Conservation (phyloP, 371 early-diverging fungal genomes). For the Parasitella parasitica region DNA sequence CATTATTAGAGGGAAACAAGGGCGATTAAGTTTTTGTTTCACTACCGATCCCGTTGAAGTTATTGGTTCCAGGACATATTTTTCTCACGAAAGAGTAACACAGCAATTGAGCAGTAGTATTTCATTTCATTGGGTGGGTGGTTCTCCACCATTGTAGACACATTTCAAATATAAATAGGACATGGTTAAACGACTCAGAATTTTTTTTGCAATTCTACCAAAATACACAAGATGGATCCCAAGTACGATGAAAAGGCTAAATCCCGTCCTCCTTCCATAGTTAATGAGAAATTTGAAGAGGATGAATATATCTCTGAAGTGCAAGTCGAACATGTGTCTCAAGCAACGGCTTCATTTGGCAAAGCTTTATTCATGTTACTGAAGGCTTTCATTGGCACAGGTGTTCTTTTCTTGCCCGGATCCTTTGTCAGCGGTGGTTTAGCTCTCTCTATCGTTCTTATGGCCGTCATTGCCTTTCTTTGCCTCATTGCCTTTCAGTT, state of each 20-base stretch:
- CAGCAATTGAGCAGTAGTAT: not conserved
- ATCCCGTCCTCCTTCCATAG: not conserved
- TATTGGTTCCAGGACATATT: not conserved
- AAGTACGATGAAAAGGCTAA: not conserved
- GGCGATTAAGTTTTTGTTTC: not conserved
- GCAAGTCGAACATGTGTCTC: conserved; percentile 25
- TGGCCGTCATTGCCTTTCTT: conserved; percentile 30
- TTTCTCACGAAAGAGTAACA: not conserved
- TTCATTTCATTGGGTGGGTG: not conserved
- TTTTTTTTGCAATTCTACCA: not conserved
- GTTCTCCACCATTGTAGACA: not conserved
- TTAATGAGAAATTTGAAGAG: not conserved
- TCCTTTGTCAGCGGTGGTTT: conserved; percentile 54
- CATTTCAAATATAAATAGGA: not conserved
- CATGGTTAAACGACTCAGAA: not conserved
- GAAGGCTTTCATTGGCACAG: conserved; percentile 77
- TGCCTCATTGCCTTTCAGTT: conserved; percentile 35
- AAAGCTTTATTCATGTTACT: conserved; percentile 72
- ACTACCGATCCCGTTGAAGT: not conserved
- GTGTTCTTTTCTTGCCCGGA: conserved; percentile 64
- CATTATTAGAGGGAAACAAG: not conserved
- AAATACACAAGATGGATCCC: not conserved
- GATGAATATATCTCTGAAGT: conserved; percentile 1
- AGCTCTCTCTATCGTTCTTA: conserved; percentile 31
- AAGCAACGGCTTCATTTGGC: conserved; percentile 52